phyloP scores from a whole-genome alignment of 202 grass and related monocot species.

The Panicum virgatum region DNA sequence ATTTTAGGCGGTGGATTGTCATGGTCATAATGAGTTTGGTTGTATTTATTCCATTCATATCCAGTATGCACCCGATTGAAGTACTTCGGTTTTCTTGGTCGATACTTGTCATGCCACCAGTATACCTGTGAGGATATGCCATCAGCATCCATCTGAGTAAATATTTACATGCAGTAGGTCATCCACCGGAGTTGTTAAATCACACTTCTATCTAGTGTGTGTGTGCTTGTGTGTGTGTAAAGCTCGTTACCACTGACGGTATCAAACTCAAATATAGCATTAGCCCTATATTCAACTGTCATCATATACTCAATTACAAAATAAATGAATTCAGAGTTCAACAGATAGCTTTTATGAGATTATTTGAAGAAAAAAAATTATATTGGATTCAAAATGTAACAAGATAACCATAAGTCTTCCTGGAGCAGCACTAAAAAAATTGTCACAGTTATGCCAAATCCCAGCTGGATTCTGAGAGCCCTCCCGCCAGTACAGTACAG shows the following conservation, averaged over 20 bases:
- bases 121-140: constrained; percentile 62
- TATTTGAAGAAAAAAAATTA: constrained; percentile 3
- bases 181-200: constrained; percentile 9
- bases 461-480: neutral
- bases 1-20: constrained; percentile 95
- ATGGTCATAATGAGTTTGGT: constrained; percentile 96
- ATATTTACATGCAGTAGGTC: neutral
- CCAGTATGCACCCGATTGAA: constrained; percentile 98
- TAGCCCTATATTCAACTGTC: neutral
- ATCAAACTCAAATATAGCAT: constrained; percentile 16
- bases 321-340: neutral
- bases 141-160: constrained; percentile 32
- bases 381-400: neutral
- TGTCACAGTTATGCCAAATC: neutral
- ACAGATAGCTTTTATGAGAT: neutral
- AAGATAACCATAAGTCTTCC: neutral
- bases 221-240: too few species aligned
- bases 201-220: neutral
- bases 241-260: neutral
- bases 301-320: constrained; percentile 12
- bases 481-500: neutral
- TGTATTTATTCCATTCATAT: constrained; percentile 99
- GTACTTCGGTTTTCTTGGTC: constrained; percentile 94
- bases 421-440: constrained; percentile 2
- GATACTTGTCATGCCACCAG: constrained; percentile 99